Base-by-base conservation (phyloP, 371 early-diverging fungal genomes). In the Mortierella sp. region DNA sequence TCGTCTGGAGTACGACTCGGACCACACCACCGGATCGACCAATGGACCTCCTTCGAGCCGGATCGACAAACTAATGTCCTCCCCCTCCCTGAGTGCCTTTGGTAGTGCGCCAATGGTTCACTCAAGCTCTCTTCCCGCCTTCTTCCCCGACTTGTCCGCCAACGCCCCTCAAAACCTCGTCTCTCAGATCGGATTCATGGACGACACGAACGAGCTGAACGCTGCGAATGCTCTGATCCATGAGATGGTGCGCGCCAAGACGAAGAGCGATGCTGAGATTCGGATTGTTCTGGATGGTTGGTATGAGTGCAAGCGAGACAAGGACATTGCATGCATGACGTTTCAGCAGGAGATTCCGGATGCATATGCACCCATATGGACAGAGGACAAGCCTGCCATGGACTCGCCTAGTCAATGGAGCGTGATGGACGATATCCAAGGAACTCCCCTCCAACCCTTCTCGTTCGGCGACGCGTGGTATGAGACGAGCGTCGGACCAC, bases 261-360 rank as follows among this genome's bases (percentile, higher is more conserved):
- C 80, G n/a, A 86, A 80, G 63, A 82, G 82, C 41, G 87, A 86
- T 77, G 72, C 82, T 18, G 82, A 86, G 49, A 86, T 86, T 11
- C 77, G 78, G 11, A 82, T 86, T n/a, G 73, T 86, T 3, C 58
- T 86, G n/a, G 87, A 86, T 72, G 87, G 87, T n/a, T 86, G 87
- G 87, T 82, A 86, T 21, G 87, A 86, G 60, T 79, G 82, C 76
- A 86, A 86, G 56, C 68, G 82, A 24, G 87, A 86, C 51, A 79
- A 77, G 44, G 86, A 86, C 21, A 71, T 79, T 56, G 75, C 80
- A 14, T 86, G 72, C 8, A 38, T 75, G 54, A 77, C 78, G 3
- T 79, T 76, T 32, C 87, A 82, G 55, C 79, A 82, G 46, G 75
- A 77, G 46, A 60, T 70, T 14, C 32, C 79, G 10, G 80, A 76